Evolutionary conservation across 2,329 filamentous ascomycete species (phyloP), one percentile per base, ranked within the genome.

Genomic region (Zymoseptoria ardabiliae): DNA sequence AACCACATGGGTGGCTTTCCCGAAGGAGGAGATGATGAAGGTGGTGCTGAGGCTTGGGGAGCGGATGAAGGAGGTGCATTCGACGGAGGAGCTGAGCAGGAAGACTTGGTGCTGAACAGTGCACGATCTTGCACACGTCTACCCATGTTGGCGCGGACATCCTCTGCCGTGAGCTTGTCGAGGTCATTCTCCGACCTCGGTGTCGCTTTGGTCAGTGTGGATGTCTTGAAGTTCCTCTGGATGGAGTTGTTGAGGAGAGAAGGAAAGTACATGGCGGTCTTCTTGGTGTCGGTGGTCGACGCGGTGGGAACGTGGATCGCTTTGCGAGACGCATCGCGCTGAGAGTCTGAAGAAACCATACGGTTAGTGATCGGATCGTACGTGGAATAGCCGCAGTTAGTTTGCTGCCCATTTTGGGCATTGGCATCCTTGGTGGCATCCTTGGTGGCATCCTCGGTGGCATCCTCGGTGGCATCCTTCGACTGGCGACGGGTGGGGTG

Each of bases 141-240:
- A n/a, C 74, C 73, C 71, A 78, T 77, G 17, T 71, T 70, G 28
- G 77, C 75, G 23, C 77, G 73, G n/a, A 78, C 72, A 21, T 74
- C 70, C 11, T 69, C 70, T 4, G 76, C 74, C 53, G 71, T 77
- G 25, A 79, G 65, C 6, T 72, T 67, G 53, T 79, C 76, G 19
- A 78, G 65, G 56, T 78, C 75, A 50, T 75, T 63, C 35, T 45
- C 35, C 22, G 41, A 55, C 35, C 56, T 68, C 50, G 72, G 62
- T 1, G 74, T 72, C 10, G 74, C 61, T 6, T 70, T 71, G 5
- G 66, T 64, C 5, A 77, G 66, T 10, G 69, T 69, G 0, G 70
- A 62, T 4, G 66, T 50, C 54, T 60, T 62, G 13, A 61, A 50
- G 7, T 55, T 41, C 19, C 56, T 55, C 28, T 59, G 45, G 5